A percentile compares a stretch with the other conserved stretches of the same genome.
Evolutionary conservation across 116 monocot species (phyloP).

Genomic region (Trichopus zeylanicus): DNA sequence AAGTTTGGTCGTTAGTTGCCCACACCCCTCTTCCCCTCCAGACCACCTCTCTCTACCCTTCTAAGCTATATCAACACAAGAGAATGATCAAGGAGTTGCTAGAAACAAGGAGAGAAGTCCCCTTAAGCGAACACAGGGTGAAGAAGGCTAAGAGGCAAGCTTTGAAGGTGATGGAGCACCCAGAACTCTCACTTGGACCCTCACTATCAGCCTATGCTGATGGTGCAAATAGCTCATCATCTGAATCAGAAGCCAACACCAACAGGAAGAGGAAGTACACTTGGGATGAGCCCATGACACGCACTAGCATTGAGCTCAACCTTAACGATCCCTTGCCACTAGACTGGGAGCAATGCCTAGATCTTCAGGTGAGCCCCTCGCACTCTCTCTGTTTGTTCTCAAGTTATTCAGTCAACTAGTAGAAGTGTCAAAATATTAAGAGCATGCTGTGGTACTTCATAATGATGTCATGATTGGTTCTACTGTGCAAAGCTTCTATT

Average conservation of each 20-base stretch:
- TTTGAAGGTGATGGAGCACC: constrained; percentile 21
- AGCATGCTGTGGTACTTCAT: no score
- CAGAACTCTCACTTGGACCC: constrained; percentile 67
- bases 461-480: constrained; percentile 5
- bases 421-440: background rate
- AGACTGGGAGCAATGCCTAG: constrained; percentile 98
- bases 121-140: constrained; percentile 8
- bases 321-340: constrained; percentile 71
- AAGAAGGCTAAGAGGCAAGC: constrained; percentile 2
- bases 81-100: constrained; percentile 2
- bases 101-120: constrained; percentile 7
- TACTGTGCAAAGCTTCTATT: background rate
- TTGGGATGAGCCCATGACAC: constrained; percentile 28
- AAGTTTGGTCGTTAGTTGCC: no score
- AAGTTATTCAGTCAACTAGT: background rate
- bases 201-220: constrained; percentile 8
- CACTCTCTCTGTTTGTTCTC: background rate
- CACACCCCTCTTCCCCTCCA: no score
- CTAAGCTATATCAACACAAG: no score
- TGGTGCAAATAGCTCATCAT: constrained; percentile 17
- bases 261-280: constrained; percentile 59
- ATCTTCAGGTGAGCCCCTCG: constrained; percentile 61
- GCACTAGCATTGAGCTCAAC: constrained; percentile 53
- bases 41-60: no score
- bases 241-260: constrained; percentile 27